Conservation (phyloP, 2,329 filamentous ascomycete species). For the Fusarium sp. region DNA sequence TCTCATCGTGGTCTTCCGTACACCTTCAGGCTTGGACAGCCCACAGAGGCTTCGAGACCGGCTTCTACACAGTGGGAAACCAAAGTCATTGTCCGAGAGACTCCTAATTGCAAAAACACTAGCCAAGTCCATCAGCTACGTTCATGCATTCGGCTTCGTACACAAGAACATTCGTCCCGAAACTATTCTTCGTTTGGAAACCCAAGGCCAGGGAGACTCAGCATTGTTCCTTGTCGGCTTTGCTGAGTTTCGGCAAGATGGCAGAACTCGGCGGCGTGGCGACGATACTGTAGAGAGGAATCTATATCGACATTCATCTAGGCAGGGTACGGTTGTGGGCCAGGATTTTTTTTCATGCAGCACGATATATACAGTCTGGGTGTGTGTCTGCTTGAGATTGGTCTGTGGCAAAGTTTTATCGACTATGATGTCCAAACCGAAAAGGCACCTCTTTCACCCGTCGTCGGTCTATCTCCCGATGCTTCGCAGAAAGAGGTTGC, state of each 20-base stretch:
- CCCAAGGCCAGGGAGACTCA: background rate
- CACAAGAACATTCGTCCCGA: slow-evolving; percentile 65
- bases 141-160: slow-evolving; percentile 60
- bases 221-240: slow-evolving; percentile 37
- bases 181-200: slow-evolving; percentile 54
- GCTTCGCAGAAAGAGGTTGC: background rate
- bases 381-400: slow-evolving; percentile 68
- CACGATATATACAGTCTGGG: slow-evolving; percentile 72
- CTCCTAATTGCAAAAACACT: slow-evolving; percentile 40
- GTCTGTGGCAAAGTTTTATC: slow-evolving; percentile 60
- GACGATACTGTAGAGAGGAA: slow-evolving; percentile 58
- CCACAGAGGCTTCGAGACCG: slow-evolving; percentile 11
- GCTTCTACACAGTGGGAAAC: background rate
- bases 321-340: slow-evolving; percentile 59
- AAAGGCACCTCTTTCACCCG: background rate
- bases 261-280: slow-evolving; percentile 42
- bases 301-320: slow-evolving; percentile 65
- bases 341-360: slow-evolving; percentile 66
- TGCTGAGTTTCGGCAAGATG: slow-evolving; percentile 37
- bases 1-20: slow-evolving; percentile 1
- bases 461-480: background rate
- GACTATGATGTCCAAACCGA: slow-evolving; percentile 25
- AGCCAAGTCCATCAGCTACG: slow-evolving; percentile 48
- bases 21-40: background rate
- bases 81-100: background rate